Percentiles rank a stretch among this genome's conserved stretches.
phyloP scores from a whole-genome alignment of 1,284 basidiomycete genomes.

The Apiotrichum gamsii region DNA sequence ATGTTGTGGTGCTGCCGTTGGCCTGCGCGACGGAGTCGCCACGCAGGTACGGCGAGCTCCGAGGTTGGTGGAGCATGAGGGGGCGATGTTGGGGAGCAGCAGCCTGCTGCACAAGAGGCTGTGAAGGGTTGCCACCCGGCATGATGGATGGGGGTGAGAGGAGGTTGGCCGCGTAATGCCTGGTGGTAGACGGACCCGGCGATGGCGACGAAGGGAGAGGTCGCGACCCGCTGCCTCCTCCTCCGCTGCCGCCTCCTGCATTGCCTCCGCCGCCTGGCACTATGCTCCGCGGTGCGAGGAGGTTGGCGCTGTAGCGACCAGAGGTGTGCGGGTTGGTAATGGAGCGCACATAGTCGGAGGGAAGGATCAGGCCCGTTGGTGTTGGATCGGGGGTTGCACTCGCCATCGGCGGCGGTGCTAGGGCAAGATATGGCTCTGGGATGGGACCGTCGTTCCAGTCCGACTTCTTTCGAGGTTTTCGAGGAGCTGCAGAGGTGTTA shows the following conservation, averaged over 20 bases:
- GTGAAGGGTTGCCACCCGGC: conserved; percentile 24
- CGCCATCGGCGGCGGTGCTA: conserved; percentile 31
- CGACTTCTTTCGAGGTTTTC: conserved; percentile 28
- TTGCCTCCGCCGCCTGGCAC: conserved; percentile 28
- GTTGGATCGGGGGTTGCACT: not conserved
- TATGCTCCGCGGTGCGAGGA: conserved; percentile 30
- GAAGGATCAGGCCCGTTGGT: conserved; percentile 20
- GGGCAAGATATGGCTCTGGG: conserved; percentile 37
- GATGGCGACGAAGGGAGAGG: not conserved
- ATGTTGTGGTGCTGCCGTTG: too few relatives aligned
- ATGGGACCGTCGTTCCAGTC: conserved; percentile 21
- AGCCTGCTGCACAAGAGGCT: not conserved
- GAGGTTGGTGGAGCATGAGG: not conserved
- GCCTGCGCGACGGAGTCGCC: too few relatives aligned
- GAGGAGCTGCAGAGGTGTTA: conserved; percentile 3
- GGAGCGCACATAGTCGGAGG: conserved; percentile 17
- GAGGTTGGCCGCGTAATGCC: conserved; percentile 29
- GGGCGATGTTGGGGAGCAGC: too few relatives aligned
- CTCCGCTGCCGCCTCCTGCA: not conserved
- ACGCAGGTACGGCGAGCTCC: too few relatives aligned
- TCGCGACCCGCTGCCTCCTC: too few relatives aligned
- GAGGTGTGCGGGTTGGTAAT: not conserved
- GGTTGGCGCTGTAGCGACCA: conserved; percentile 20
- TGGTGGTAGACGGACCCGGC: not conserved
- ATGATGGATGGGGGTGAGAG: conserved; percentile 36